Evolutionary conservation across 495 filamentous ascomycete species (phyloP), one percentile per base, ranked within the genome.

Genomic region (Collariella sp.): DNA sequence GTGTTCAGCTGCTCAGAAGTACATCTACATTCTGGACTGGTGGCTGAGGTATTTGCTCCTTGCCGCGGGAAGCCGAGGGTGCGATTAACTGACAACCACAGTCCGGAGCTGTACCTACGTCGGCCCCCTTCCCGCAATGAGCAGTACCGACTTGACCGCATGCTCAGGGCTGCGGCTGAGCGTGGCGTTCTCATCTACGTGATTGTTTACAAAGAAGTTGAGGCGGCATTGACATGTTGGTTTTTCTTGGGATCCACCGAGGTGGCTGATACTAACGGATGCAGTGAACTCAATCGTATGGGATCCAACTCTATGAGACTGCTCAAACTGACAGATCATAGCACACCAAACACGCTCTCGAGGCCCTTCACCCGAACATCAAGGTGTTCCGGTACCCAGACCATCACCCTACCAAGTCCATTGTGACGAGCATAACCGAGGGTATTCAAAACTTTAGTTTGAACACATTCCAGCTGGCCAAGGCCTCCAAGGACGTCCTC

Each of bases 151-250:
- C 72, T 97, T 40, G 91, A 97, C 68, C 81, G 83, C 10, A 88
- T 97, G 88, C 80, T 97, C 35, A 77, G 85, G 60, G 85, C 84
- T 41, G 91, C 91, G 3, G 91, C 91, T 26, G 79, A 89, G 69
- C 83, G 91, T 46, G 91, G 91, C 20, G 91, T 97, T 22, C 80
- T 83, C 45, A 75, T 97, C 55, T 87, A 93, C 58, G 79, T 97
- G 44, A 91, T 96, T 49, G 89, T 97, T 15, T 97, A 97, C 73
- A 97, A 97, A 72, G 91, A 97, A 71, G 90, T 89, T 13, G 82
- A 86, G 1, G 84, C 89, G 62, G 88, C 89, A 13, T 71, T 96
- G 53, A 91, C 89, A 18, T 77, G 89, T 93, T n/a, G n/a, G 81
- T 77, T 87, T 81, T 35, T 45, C 29, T 33, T 22, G 22, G 42